Base-by-base conservation (phyloP, 148 eudicot genomes). In the Nepenthes gracilis region DNA sequence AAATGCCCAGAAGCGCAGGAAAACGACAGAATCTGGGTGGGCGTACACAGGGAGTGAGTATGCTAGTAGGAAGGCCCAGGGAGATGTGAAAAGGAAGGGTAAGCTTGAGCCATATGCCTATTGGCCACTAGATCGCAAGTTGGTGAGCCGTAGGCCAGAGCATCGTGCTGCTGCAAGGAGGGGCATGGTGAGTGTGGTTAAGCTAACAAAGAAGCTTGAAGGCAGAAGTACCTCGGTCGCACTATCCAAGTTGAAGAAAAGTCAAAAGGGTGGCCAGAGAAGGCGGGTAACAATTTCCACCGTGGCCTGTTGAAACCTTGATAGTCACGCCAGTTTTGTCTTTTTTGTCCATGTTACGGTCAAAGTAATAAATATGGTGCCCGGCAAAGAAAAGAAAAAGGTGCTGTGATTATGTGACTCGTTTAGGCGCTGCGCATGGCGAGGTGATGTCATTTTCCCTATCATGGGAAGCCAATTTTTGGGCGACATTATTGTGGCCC, bases 91-190 rank as follows among this genome's bases (percentile, higher is more conserved):
- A 74, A 85, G 81, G 72, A 87, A 85, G 78, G 90, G 81, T 2
- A 91, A 91, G 78, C 82, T 86, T 33, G 99, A 93, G 80, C 97
- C 99, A 1, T 93, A 93, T 64, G 97, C 99, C 9, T 93, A 93
- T 72, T 93, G 97, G 97, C 96, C 99, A 3, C 86, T 93, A 6
- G 99, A 93, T 57, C 83, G 95, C 4, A 93, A 93, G 72, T 75
- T 93, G 95, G 80, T 93, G 64, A 93, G 97, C 58, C 78, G 78
- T 8, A 79, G 99, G 67, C 87, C 96, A 0, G 97, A 86, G 81
- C 99, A 93, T 48, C 67, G 90, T 52, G 97, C 90, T 47, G 76
- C 97, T 36, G 99, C 99, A 0, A 83, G 90, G 67, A 79, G 82
- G 63, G 99, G 97, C n/a, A 89, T 93, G 97, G 60, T 74, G 1